phyloP scores from a whole-genome alignment of 163 green algal genomes.

The Picocystis sp. region DNA sequence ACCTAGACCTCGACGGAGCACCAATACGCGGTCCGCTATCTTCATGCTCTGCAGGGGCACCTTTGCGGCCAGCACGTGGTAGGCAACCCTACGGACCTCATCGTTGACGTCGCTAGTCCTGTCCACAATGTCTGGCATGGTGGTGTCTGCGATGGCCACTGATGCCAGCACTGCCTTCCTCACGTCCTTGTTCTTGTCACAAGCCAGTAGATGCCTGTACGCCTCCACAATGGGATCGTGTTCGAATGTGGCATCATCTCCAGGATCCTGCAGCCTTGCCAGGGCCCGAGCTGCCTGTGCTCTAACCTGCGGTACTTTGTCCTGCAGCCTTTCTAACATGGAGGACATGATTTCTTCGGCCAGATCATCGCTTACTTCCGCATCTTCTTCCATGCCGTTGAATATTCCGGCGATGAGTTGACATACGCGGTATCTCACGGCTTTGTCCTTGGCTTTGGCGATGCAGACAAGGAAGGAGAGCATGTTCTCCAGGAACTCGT shows the following conservation, averaged over 20 bases:
- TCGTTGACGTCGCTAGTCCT: slow-evolving; percentile 15
- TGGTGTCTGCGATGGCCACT: slow-evolving; percentile 11
- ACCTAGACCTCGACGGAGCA: slow-evolving; percentile 7
- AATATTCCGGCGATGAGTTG: slow-evolving; percentile 23
- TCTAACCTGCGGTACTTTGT: slow-evolving; percentile 31
- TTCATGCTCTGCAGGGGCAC: slow-evolving; percentile 6
- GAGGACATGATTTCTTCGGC: slow-evolving; percentile 22
- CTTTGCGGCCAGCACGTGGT: slow-evolving; percentile 15
- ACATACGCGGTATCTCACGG: slow-evolving; percentile 16
- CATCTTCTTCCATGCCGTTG: slow-evolving; percentile 18
- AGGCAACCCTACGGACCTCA: slow-evolving; percentile 15
- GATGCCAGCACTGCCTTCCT: slow-evolving; percentile 18
- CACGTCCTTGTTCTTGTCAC: slow-evolving; percentile 18
- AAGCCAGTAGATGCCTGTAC: slow-evolving; percentile 8
- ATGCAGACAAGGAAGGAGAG: slow-evolving; percentile 19
- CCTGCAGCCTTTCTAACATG: slow-evolving; percentile 31
- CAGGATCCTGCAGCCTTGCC: slow-evolving; percentile 28
- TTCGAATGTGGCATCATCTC: slow-evolving; percentile 18
- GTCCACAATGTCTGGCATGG: slow-evolving; percentile 13
- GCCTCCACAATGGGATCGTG: slow-evolving; percentile 6
- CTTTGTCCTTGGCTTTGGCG: slow-evolving; percentile 13
- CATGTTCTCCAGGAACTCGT: slow-evolving; percentile 14
- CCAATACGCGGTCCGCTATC: slow-evolving; percentile 11
- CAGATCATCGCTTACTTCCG: slow-evolving; percentile 25
- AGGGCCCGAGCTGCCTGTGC: slow-evolving; percentile 33